Base-by-base conservation (phyloP, 129 eudicot species). In the Escallonia rubra region DNA sequence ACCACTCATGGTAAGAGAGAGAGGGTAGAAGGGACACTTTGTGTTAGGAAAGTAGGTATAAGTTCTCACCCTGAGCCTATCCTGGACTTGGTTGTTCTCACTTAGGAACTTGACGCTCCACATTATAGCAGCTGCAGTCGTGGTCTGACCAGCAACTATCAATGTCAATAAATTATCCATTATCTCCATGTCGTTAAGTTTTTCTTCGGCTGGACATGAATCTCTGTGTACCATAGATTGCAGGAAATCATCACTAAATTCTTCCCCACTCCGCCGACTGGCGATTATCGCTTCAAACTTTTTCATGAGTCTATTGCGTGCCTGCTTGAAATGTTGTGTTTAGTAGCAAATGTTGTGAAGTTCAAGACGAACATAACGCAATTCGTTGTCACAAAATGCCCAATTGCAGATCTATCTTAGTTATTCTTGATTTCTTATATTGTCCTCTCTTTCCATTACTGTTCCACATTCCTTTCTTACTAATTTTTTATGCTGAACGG, bases 121-220 rank as follows among this genome's bases (percentile, higher is more conserved):
- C 87, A 85, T 85, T 66, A 85, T 76, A 50, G 91, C 91, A 44
- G 91, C 81, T 23, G 91, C 87, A 4, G 87, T 81, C 53, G 91
- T 81, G 6, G 78, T 78, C 64, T 85, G 91, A 5, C 91, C 87
- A 0, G 91, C 85, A 58, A 76, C 11, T 54, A 85, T 76, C 67
- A 82, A 53, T 43, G 85, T 76, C 38, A 85, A 76, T 46, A 85
- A 57, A 63, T 85, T 85, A 59, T 82, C 91, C 85, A 78, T 69
- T 41, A 85, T 78, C 80, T 85, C 91, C 3, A 66, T 81, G 64
- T 85, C 87, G 43, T 76, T 70, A 3, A 85, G 78, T 69, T 81
- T 85, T 74, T 85, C 85, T 40, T 85, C 59, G 40, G 55, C 61
- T 12, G 82, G 78, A 66, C 70, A 79, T 45, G 84, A 71, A 64